Conservation (phyloP, 1,284 basidiomycete genomes). For the Phellopilus nigrolimitatus region DNA sequence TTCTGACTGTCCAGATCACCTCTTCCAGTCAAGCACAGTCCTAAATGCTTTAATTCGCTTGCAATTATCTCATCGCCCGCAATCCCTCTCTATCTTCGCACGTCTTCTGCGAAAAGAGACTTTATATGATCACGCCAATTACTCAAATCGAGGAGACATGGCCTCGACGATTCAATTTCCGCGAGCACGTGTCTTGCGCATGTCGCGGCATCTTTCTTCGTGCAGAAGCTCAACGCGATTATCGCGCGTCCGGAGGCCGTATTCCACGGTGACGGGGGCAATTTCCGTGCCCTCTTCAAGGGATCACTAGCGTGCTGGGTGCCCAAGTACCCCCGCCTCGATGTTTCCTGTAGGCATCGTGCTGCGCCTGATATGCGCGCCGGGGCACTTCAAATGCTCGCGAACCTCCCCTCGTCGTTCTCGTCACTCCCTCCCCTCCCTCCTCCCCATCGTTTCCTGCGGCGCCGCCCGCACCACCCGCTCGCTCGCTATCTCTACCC, state of each 20-base stretch:
- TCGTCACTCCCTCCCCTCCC: constrained; percentile 6
- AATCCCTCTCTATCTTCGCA: too few species aligned
- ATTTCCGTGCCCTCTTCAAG: constrained; percentile 4
- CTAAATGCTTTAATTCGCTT: too few species aligned
- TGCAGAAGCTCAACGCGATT: constrained; percentile 2
- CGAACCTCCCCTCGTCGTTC: neutral
- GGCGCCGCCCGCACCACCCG: neutral
- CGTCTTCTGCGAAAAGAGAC: too few species aligned
- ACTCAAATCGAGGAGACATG: neutral
- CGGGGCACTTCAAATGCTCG: constrained; percentile 13
- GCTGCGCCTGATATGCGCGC: constrained; percentile 17
- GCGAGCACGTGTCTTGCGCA: constrained; percentile 13
- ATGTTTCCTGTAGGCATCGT: constrained; percentile 19
- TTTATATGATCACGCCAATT: neutral
- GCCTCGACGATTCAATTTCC: constrained; percentile 3
- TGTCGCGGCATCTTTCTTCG: neutral
- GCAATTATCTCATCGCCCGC: too few species aligned
- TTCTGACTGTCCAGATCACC: too few species aligned
- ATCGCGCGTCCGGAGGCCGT: constrained; percentile 6
- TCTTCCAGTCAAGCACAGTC: too few species aligned
- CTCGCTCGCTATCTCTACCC: constrained; percentile 1
- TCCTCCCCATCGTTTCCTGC: neutral
- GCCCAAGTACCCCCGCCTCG: constrained; percentile 17
- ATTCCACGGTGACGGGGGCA: constrained; percentile 4
- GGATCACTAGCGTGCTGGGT: constrained; percentile 7